A percentile compares a stretch with the other conserved stretches of the same genome.
Evolutionary conservation across 768 basidiomycete genomes (phyloP).

Genomic region (Boletus subparvulus): DNA sequence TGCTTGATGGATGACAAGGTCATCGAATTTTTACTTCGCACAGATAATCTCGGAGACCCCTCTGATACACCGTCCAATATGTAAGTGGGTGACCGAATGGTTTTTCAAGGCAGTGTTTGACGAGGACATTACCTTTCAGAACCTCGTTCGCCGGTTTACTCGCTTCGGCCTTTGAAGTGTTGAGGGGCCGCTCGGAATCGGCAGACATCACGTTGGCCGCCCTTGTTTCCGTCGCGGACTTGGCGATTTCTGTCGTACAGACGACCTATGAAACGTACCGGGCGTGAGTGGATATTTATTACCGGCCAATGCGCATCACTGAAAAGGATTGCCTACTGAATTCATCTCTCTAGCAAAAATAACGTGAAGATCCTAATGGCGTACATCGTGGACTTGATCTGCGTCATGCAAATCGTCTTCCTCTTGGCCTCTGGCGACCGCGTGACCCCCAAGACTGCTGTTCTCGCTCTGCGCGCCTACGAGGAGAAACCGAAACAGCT

Average conservation of each 20-base stretch:
- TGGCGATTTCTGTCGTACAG: neutral
- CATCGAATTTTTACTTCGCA: neutral
- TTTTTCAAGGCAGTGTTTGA: neutral
- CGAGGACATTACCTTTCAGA: neutral
- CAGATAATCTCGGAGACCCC: neutral
- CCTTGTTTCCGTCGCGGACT: neutral
- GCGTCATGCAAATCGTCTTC: constrained; percentile 15
- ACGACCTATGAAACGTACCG: neutral
- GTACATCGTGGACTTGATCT: constrained; percentile 15
- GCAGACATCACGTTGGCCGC: neutral
- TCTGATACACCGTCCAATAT: neutral
- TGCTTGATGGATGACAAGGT: constrained; percentile 9
- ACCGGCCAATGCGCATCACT: neutral
- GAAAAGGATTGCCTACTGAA: neutral
- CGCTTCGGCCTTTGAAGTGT: neutral
- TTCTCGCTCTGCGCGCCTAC: neutral
- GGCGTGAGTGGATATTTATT: constrained; percentile 3
- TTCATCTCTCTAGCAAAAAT: neutral
- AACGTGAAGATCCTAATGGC: constrained; percentile 14
- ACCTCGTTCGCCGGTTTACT: neutral
- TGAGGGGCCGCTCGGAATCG: neutral
- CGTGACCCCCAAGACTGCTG: neutral
- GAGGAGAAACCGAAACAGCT: neutral
- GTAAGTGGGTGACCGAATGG: neutral
- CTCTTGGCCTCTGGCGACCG: neutral